Evolutionary conservation across 371 early-diverging fungal species (phyloP), one percentile per base, ranked within the genome.

Genomic region (Mortierella sp.): DNA sequence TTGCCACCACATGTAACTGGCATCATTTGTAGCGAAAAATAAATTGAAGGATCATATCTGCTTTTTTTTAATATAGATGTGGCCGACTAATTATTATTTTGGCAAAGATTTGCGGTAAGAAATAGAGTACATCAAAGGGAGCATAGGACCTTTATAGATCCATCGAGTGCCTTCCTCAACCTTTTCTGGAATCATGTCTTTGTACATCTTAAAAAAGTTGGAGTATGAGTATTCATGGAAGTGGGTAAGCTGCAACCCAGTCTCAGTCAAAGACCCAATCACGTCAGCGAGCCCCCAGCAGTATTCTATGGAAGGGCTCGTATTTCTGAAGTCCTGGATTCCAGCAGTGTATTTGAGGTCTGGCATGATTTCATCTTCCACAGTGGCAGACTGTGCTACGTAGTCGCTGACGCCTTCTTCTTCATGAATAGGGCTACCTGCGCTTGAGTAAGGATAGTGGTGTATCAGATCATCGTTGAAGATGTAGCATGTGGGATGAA

Each of bases 111-210:
- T 79, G 19, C 56, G 62, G 26, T 64, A 40, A 2, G 32, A 49
- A 19, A 80, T 22, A 7, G 81, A 80, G 75, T 71, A 80, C 81
- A 80, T 80, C 64, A 74, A 47, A 3, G 81, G 81, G 15, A 80
- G 61, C 68, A 70, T 71, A n/a, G 61, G 75, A 3, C 81, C 81
- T 13, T n/a, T 35, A 8, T 54, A 56, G 26, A 53, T 53, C 67
- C 68, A 80, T 3, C 81, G 81, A 31, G 49, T 54, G 31, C 81
- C 81, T 12, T 75, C 81, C 55, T 67, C 55, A 12, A 68, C 65
- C 61, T 67, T 51, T 47, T 80, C 81, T 10, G 67, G 37, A 26
- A 53, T 67, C 75, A 75, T 75, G 23, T 64, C 28, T 22, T 66
- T 57, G 57, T 62, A 80, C 23, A 68, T 49, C 34, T 71, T 70